A percentile compares a stretch with the other conserved stretches of the same genome.
Evolutionary conservation across 768 basidiomycete species (phyloP).

Genomic region (Kwoniella sp.): DNA sequence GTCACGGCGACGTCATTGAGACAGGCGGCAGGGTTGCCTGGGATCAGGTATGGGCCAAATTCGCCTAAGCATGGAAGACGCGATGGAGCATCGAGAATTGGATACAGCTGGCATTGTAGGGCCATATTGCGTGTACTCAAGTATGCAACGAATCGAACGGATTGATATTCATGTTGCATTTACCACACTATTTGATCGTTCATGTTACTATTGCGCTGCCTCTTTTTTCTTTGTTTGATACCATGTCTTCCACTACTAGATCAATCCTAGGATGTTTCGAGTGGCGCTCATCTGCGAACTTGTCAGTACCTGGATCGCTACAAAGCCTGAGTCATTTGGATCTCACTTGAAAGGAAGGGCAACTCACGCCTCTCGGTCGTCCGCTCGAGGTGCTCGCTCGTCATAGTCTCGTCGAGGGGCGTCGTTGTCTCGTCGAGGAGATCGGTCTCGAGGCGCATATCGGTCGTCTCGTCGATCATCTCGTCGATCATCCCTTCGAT

Average conservation of each 20-base stretch:
- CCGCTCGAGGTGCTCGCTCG: slow-evolving; percentile 17
- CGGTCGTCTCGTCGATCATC: slow-evolving; percentile 59
- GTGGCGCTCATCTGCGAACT: too few relatives aligned
- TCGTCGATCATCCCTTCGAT: slow-evolving; percentile 48
- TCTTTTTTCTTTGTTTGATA: background rate
- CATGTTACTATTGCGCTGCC: background rate
- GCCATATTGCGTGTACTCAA: background rate
- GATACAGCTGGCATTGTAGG: background rate
- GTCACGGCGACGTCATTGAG: slow-evolving; percentile 67
- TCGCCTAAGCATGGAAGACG: slow-evolving; percentile 14
- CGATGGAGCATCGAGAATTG: too few relatives aligned
- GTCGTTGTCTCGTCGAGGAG: slow-evolving; percentile 31
- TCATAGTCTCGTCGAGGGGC: slow-evolving; percentile 53
- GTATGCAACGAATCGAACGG: background rate
- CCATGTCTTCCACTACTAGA: background rate
- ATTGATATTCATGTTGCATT: background rate
- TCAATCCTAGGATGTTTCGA: background rate
- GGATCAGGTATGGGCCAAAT: slow-evolving; percentile 49
- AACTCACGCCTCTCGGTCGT: slow-evolving; percentile 15
- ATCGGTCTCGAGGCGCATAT: slow-evolving; percentile 47
- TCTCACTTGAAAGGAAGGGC: too few relatives aligned
- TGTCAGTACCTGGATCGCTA: background rate
- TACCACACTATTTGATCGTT: background rate
- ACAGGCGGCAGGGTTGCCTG: slow-evolving; percentile 63
- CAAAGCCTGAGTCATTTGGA: too few relatives aligned